These are phyloP conservation scores for Fusarium anguioides DNA, from an alignment of 2,329 filamentous ascomycete genomes.

Conservation along the genomic window DNA sequence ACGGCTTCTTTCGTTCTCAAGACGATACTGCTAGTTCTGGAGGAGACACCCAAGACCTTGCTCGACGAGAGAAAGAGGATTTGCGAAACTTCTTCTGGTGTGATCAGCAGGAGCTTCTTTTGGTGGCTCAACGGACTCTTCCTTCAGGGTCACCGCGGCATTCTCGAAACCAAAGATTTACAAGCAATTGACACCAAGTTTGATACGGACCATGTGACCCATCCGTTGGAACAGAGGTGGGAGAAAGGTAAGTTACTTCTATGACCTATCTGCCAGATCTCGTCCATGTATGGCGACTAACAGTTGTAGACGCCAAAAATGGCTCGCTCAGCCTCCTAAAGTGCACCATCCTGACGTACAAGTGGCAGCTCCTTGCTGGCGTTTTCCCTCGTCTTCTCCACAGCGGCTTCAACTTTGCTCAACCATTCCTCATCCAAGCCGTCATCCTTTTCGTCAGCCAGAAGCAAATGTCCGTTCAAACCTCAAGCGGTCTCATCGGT, in stretches of 20 bases:
- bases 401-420: slow-evolving; percentile 56
- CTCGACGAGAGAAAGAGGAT: slow-evolving; percentile 35
- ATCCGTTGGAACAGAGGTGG: slow-evolving; percentile 41
- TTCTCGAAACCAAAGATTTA: slow-evolving; percentile 44
- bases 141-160: slow-evolving; percentile 35
- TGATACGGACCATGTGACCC: slow-evolving; percentile 34
- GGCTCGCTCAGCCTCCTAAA: slow-evolving; percentile 41
- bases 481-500: slow-evolving; percentile 54
- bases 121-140: slow-evolving; percentile 53
- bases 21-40: slow-evolving; percentile 45
- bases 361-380: slow-evolving; percentile 46
- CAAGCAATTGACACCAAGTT: slow-evolving; percentile 47
- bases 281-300: not conserved
- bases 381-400: slow-evolving; percentile 53
- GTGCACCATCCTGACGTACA: slow-evolving; percentile 45
- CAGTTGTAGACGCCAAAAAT: slow-evolving; percentile 25
- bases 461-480: slow-evolving; percentile 43
- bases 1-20: slow-evolving; percentile 45
- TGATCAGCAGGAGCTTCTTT: slow-evolving; percentile 51
- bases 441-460: slow-evolving; percentile 48
- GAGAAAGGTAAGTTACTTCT: slow-evolving; percentile 10
- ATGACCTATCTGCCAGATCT: too few species aligned
- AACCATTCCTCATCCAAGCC: slow-evolving; percentile 57
- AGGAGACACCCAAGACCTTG: slow-evolving; percentile 48
- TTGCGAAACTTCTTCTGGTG: slow-evolving; percentile 49